Base-by-base conservation (phyloP, 495 filamentous ascomycete genomes). In the Daldinia concentrica region DNA sequence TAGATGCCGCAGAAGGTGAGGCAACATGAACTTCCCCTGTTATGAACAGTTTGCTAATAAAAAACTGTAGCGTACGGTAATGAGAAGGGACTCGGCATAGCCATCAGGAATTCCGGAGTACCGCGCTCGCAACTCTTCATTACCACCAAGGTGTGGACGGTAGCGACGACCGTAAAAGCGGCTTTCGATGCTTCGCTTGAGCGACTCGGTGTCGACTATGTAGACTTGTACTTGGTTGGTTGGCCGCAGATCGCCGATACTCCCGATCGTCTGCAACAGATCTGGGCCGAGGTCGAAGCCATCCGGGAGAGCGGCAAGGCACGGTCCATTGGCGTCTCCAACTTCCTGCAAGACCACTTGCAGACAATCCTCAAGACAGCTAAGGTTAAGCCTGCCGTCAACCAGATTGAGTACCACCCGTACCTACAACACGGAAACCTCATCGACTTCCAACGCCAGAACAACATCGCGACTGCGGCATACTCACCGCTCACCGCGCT, bases 381-480 rank as follows among this genome's bases (percentile, higher is more conserved):
- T 19, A 88, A 82, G 43, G 76, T 87, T 22, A 76, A 82, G 12
- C 94, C 94, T 0, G 88, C 83, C 1, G 85, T 93, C 73, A 97
- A 97, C 79, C 93, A 97, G 83, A 92, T 97, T 67, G 93, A 97
- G 79, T 95, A 87, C 73, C 92, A 97, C 74, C 91, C 93, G 0
- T 97, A 97, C 77, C 84, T 97, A 37, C 94, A 97, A 78, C 93
- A 90, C 77, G 81, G 81, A 3, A 79, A 80, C n/a, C 83, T 97
- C 15, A 41, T 96, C 5, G 78, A 81, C 5, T 92, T 86, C 79
- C 89, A 91, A 63, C 84, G 87, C 72, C 79, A 87, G 75, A 83
- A 93, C 64, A 82, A 82, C 22, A 95, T 97, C 72, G 89, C 89
- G 6, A 86, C 89, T 0, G 81, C 85, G 4, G 91, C 90, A 32